phyloP scores from a whole-genome alignment of 1,139 yeast genomes.

The Meyerozyma smithsonii region DNA sequence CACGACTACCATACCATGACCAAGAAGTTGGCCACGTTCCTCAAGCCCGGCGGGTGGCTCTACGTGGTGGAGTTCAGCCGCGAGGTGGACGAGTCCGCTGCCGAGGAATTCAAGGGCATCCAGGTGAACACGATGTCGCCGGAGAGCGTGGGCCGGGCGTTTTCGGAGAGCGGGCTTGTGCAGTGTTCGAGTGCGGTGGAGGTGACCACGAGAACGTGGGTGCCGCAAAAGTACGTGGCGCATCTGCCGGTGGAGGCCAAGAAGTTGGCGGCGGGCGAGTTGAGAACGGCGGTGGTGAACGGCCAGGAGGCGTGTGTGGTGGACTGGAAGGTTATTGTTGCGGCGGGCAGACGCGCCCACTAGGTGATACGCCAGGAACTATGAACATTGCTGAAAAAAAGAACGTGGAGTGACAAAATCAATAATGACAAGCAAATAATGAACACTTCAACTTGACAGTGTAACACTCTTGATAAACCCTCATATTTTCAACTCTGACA shows the following conservation, averaged over 20 bases:
- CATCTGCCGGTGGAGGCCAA: neutral
- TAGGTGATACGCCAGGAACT: too few relatives aligned
- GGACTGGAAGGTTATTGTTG: neutral
- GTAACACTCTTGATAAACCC: too few relatives aligned
- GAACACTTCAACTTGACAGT: too few relatives aligned
- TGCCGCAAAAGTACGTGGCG: neutral
- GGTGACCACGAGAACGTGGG: neutral
- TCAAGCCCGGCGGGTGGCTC: conserved; percentile 31
- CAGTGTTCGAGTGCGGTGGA: neutral
- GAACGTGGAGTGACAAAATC: neutral
- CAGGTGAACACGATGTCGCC: neutral
- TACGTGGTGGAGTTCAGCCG: conserved; percentile 35
- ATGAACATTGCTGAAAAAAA: too few relatives aligned
- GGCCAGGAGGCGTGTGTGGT: neutral
- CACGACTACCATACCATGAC: conserved; percentile 28
- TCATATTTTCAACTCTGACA: too few relatives aligned
- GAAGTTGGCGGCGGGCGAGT: neutral
- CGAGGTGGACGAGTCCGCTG: conserved; percentile 15
- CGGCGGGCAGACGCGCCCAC: neutral
- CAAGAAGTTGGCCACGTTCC: conserved; percentile 26
- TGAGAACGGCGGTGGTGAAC: neutral
- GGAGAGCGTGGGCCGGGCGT: neutral
- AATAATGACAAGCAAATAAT: too few relatives aligned
- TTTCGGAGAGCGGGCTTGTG: neutral
- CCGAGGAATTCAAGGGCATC: neutral